A percentile compares a stretch with the other conserved stretches of the same genome.
Conservation (phyloP, 495 filamentous ascomycete genomes). For the Aspergillus cavernicola region DNA sequence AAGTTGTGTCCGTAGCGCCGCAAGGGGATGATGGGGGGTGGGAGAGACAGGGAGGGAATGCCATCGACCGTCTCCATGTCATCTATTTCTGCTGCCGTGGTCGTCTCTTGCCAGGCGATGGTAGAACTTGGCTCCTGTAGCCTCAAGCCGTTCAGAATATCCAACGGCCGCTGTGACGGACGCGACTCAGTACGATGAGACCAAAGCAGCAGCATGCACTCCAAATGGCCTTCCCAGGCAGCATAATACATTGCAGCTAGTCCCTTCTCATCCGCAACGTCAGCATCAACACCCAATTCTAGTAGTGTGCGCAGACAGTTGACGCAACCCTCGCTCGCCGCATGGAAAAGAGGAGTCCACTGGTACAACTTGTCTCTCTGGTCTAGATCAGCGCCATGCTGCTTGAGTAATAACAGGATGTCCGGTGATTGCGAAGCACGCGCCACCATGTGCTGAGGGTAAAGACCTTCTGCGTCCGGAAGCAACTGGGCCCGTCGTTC, state of each 20-base stretch:
- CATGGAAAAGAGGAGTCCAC: slow-evolving; percentile 95
- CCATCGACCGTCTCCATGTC: slow-evolving; percentile 76
- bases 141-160: slow-evolving; percentile 33
- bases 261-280: slow-evolving; percentile 84
- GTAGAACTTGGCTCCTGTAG: slow-evolving; percentile 32
- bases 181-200: slow-evolving; percentile 34
- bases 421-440: slow-evolving; percentile 78
- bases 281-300: slow-evolving; percentile 66
- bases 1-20: slow-evolving; percentile 97
- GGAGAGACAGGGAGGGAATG: slow-evolving; percentile 88
- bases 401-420: slow-evolving; percentile 71
- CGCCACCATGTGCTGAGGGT: slow-evolving; percentile 96
- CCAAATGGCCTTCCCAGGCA: slow-evolving; percentile 94
- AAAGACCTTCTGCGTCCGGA: slow-evolving; percentile 92
- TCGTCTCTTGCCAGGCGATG: slow-evolving; percentile 34
- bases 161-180: slow-evolving; percentile 29
- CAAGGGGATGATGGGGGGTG: slow-evolving; percentile 92
- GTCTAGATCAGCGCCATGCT: slow-evolving; percentile 87
- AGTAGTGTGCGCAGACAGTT: slow-evolving; percentile 77
- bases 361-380: slow-evolving; percentile 93
- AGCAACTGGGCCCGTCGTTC: slow-evolving; percentile 72
- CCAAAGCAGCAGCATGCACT: slow-evolving; percentile 87
- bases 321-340: slow-evolving; percentile 93
- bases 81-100: slow-evolving; percentile 54
- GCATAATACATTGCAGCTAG: slow-evolving; percentile 97